Base-by-base conservation (phyloP, 2,329 filamentous ascomycete species). In the Arthrobotrys conoides region DNA sequence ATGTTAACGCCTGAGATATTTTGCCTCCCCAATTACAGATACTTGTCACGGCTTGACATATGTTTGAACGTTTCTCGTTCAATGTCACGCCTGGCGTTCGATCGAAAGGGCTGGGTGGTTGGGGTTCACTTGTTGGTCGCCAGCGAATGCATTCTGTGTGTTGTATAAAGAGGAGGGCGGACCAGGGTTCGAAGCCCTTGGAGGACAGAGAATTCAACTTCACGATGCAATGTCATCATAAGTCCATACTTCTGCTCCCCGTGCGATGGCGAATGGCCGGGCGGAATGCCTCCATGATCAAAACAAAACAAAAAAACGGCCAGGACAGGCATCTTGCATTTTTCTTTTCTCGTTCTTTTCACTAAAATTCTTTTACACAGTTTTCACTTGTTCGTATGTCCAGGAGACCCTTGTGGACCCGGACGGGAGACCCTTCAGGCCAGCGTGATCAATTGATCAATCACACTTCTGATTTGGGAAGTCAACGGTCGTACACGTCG, bases 91-190 rank as follows among this genome's bases (percentile, higher is more conserved):
- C 24, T 18, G 59, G 38, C 38, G 9, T 41, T 41, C n/a, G n/a
- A 46, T 41, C n/a, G n/a, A 46, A 53, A 57, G 69, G 33, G 67
- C 53, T 71, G 53, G 73, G 66, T 77, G 73, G 73, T 77, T 77
- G 67, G 72, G 41, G 55, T 49, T 63, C 59, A 30, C 12, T 24
- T 51, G 36, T 48, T 69, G 20, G 73, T 65, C 63, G 68, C 75
- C 75, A 78, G 63, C 75, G 75, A 72, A 78, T 69, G 68, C 75
- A 78, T 78, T 78, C 75, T 70, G 67, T 69, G 68, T 69, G 75
- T 71, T 78, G 61, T 64, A 71, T 73, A 61, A 36, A 67, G 18
- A 36, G 53, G 20, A 16, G 67, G 30, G 36, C 20, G 24, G 14
- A 53, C 71, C 24, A 64, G 64, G 71, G 64, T 68, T 68, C 14